These are phyloP conservation scores for Cynanchum wilfordii DNA, from an alignment of 257 asterid species.

Conservation along the genomic window DNA sequence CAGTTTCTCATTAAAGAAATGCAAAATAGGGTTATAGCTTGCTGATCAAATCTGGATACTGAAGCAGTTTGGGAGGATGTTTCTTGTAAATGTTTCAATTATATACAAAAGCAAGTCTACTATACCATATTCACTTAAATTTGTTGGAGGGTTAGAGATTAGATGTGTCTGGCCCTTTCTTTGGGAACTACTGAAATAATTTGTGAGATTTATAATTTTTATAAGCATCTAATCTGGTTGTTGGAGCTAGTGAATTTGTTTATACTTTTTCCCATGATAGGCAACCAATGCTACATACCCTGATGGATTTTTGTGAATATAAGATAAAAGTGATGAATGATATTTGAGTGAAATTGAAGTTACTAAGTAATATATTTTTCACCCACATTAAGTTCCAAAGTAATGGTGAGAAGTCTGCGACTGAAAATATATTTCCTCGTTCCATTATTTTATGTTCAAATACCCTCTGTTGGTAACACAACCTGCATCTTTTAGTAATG, in stretches of 20 bases:
- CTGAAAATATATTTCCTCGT: neutral
- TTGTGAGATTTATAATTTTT: no score
- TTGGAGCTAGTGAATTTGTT: neutral
- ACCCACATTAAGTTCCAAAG: neutral
- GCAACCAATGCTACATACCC: neutral
- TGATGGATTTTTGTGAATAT: neutral
- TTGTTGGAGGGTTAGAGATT: no score
- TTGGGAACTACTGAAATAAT: no score
- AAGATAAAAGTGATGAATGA: neutral
- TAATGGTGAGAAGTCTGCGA: neutral
- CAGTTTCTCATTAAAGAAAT: neutral
- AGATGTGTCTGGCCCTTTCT: no score
- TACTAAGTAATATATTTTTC: neutral
- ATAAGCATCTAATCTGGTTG: neutral
- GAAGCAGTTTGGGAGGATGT: neutral
- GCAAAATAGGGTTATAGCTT: neutral
- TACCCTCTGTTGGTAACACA: neutral
- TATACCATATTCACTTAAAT: neutral
- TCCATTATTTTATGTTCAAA: neutral
- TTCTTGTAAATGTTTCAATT: neutral
- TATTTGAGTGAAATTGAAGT: neutral
- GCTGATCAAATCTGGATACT: neutral
- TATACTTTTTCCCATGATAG: neutral
- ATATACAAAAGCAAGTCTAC: neutral
- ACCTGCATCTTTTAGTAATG: neutral